phyloP scores from a whole-genome alignment of 2,329 filamentous ascomycete species.

The Hawksworthiomyces lignivorus region DNA sequence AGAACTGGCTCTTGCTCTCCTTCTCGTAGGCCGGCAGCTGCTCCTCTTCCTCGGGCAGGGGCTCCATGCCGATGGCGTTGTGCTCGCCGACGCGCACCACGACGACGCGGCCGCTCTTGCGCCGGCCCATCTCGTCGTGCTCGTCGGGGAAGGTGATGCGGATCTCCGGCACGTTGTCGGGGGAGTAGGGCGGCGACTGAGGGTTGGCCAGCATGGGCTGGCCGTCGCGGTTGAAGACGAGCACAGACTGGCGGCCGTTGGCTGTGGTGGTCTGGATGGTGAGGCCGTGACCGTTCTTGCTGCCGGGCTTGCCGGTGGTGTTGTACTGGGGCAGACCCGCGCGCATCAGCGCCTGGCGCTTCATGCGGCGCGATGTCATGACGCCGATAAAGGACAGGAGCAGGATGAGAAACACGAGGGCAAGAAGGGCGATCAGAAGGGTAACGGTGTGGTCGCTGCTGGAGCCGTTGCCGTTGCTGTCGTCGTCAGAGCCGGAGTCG shows the following conservation, averaged over 20 bases:
- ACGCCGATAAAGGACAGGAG: slow-evolving; percentile 61
- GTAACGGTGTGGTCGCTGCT: slow-evolving; percentile 57
- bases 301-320: slow-evolving; percentile 27
- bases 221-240: slow-evolving; percentile 68
- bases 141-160: slow-evolving; percentile 97
- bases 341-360: slow-evolving; percentile 37
- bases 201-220: slow-evolving; percentile 68
- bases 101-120: slow-evolving; percentile 79
- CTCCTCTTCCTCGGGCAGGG: slow-evolving; percentile 71
- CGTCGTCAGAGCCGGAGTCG: slow-evolving; percentile 19
- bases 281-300: slow-evolving; percentile 45
- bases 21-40: slow-evolving; percentile 84
- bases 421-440: slow-evolving; percentile 71
- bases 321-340: slow-evolving; percentile 61
- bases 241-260: slow-evolving; percentile 55
- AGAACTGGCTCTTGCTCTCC: slow-evolving; percentile 70
- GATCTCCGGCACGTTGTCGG: slow-evolving; percentile 86
- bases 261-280: slow-evolving; percentile 48
- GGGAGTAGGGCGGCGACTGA: slow-evolving; percentile 64
- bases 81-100: slow-evolving; percentile 81
- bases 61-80: slow-evolving; percentile 78
- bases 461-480: slow-evolving; percentile 23
- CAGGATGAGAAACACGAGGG: slow-evolving; percentile 66
- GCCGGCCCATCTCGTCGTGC: slow-evolving; percentile 75
- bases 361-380: slow-evolving; percentile 59